Conservation (phyloP, 768 basidiomycete genomes). For the Mycena vitilis region DNA sequence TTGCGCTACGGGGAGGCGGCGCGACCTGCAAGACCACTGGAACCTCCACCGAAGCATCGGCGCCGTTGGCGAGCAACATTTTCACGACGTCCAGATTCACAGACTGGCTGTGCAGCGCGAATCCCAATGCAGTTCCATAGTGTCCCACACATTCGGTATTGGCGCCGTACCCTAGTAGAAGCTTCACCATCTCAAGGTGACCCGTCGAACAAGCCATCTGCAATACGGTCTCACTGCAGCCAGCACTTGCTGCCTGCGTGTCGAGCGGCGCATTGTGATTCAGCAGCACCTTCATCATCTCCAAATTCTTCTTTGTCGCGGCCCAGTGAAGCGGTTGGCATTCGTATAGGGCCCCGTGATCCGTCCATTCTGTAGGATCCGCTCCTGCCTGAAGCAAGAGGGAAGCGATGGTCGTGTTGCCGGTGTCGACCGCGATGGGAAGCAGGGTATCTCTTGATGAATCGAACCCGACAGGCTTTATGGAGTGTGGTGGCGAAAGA, state of each 20-base stretch:
- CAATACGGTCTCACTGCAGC: not conserved
- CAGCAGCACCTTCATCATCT: slow-evolving; percentile 18
- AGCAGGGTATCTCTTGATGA: not conserved
- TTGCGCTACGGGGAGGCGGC: not conserved
- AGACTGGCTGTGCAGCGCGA: slow-evolving; percentile 5
- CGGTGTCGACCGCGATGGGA: not conserved
- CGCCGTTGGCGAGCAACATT: slow-evolving; percentile 19
- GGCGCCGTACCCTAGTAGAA: slow-evolving; percentile 7
- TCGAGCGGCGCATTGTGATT: slow-evolving; percentile 8
- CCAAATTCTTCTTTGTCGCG: not conserved
- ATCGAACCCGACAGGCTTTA: not conserved
- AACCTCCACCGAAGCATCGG: slow-evolving; percentile 5
- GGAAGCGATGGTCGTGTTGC: not conserved
- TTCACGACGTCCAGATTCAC: not conserved
- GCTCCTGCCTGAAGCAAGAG: slow-evolving; percentile 18
- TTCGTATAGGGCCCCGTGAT: not conserved
- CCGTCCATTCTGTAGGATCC: not conserved
- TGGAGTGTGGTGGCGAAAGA: slow-evolving; percentile 11
- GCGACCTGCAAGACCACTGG: not conserved
- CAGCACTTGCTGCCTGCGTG: not conserved
- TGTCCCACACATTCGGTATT: not conserved
- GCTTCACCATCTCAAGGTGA: slow-evolving; percentile 10
- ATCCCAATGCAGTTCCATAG: slow-evolving; percentile 10
- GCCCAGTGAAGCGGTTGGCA: slow-evolving; percentile 7
- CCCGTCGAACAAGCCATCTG: slow-evolving; percentile 5